phyloP scores from a whole-genome alignment of 306 rosid species.

The Cucumis melo region DNA sequence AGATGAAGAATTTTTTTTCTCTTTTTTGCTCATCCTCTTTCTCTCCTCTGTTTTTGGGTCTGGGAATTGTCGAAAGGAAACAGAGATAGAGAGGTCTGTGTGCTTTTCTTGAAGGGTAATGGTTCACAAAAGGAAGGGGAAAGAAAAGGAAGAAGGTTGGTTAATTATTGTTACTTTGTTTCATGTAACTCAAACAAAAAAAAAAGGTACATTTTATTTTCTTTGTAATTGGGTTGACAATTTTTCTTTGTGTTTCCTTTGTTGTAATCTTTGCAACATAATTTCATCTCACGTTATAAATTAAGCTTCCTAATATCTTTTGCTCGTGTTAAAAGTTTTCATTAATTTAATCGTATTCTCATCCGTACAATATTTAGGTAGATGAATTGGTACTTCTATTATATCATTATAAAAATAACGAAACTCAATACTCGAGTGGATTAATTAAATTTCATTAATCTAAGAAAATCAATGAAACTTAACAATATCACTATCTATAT shows the following conservation, averaged over 20 bases:
- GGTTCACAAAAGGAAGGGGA: not conserved
- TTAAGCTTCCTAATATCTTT: not conserved
- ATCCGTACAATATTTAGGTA: fast-evolving
- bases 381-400: no score
- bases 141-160: not conserved
- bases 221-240: conserved; percentile 20
- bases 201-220: not conserved
- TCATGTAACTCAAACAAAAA: not conserved
- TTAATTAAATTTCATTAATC: no score
- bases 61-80: no score
- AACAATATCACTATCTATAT: no score
- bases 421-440: no score
- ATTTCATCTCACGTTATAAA: not conserved
- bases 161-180: not conserved
- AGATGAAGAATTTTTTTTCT: conserved; percentile 27
- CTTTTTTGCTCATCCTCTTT: conserved; percentile 90
- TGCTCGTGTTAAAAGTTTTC: no score
- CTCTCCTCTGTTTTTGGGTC: conserved; percentile 29
- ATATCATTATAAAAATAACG: no score
- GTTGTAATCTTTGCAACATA: conserved; percentile 41
- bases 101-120: not conserved
- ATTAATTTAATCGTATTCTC: no score
- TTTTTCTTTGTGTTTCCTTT: conserved; percentile 14
- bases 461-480: no score
- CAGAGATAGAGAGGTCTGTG: no score